These are phyloP conservation scores for Brassica hybrid DNA, from an alignment of 441 rosid genomes.

Conservation along the genomic window DNA sequence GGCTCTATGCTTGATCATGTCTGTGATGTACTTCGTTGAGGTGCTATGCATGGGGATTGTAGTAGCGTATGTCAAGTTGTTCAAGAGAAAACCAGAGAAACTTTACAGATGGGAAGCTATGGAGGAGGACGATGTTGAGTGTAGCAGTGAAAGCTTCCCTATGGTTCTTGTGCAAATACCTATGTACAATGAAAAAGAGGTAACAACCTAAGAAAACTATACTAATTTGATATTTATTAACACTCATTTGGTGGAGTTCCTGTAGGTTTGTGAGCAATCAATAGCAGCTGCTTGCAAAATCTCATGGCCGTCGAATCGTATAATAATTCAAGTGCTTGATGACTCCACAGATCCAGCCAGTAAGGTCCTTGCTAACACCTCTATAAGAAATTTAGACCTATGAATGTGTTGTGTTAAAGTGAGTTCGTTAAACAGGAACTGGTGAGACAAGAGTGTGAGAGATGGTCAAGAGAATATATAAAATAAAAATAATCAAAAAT, in stretches of 20 bases:
- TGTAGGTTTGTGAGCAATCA: slow-evolving; percentile 72
- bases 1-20: slow-evolving; percentile 68
- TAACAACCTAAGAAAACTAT: slow-evolving; percentile 8
- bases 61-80: slow-evolving; percentile 61
- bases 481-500: too few relatives aligned
- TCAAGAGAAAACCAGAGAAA: slow-evolving; percentile 73
- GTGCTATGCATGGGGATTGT: slow-evolving; percentile 76
- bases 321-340: slow-evolving; percentile 60
- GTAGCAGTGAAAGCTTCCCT: slow-evolving; percentile 74
- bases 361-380: slow-evolving; percentile 56
- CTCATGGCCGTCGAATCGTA: slow-evolving; percentile 71
- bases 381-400: slow-evolving; percentile 11
- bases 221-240: not conserved
- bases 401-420: slow-evolving; percentile 7
- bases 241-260: slow-evolving; percentile 8
- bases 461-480: slow-evolving; percentile 47
- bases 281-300: slow-evolving; percentile 83
- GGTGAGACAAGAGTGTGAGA: slow-evolving; percentile 61
- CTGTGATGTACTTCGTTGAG: slow-evolving; percentile 79
- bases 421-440: slow-evolving; percentile 47
- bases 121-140: slow-evolving; percentile 78
- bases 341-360: slow-evolving; percentile 69
- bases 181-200: slow-evolving; percentile 95
- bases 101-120: slow-evolving; percentile 78
- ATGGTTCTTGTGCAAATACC: slow-evolving; percentile 93